Conservation (phyloP, 2,329 filamentous ascomycete genomes). For the Aureobasidium sp. region DNA sequence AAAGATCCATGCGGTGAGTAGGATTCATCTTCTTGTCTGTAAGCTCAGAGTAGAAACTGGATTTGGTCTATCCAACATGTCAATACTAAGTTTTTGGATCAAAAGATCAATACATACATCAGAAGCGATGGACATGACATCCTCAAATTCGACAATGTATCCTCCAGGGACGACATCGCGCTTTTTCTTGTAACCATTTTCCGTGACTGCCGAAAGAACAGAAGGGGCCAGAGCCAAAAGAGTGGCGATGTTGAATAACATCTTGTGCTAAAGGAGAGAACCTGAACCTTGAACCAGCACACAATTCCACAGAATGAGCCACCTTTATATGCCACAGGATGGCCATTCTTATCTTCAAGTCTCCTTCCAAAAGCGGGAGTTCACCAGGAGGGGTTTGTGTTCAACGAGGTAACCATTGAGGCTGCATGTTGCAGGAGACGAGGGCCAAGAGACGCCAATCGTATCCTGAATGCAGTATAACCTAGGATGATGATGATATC, state of each 20-base stretch:
- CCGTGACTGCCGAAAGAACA: slow-evolving; percentile 3
- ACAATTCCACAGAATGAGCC: no score
- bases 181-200: neutral
- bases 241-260: slow-evolving; percentile 4
- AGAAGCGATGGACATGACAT: slow-evolving; percentile 15
- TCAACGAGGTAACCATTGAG: slow-evolving; percentile 5
- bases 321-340: neutral
- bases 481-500: slow-evolving; percentile 1
- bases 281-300: neutral
- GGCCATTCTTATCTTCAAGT: slow-evolving; percentile 3
- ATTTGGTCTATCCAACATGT: slow-evolving; percentile 5
- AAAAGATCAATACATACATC: neutral
- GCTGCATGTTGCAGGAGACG: slow-evolving; percentile 14
- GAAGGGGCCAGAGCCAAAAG: slow-evolving; percentile 15
- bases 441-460: slow-evolving; percentile 11
- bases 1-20: slow-evolving; percentile 20
- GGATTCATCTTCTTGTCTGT: slow-evolving; percentile 17
- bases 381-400: slow-evolving; percentile 8
- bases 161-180: slow-evolving; percentile 19
- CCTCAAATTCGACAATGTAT: slow-evolving; percentile 21
- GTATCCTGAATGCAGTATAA: slow-evolving; percentile 3
- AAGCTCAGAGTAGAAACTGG: slow-evolving; percentile 16
- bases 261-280: neutral
- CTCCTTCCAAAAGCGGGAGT: slow-evolving; percentile 11
- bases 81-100: neutral